Conservation (phyloP, 768 basidiomycete genomes). For the Termitomyces sp. region DNA sequence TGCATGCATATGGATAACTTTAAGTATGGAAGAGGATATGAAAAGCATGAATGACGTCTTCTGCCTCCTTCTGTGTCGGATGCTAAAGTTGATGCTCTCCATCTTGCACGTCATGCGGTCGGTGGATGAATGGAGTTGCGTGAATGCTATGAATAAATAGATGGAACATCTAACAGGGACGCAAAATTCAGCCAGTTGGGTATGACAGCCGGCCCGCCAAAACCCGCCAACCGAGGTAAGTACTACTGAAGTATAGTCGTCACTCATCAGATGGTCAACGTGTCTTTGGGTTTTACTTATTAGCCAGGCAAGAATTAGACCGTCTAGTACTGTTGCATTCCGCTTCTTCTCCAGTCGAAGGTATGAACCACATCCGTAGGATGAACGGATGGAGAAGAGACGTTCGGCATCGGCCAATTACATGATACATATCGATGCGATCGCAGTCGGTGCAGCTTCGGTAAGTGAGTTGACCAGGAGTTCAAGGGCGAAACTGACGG, state of each 20-base stretch:
- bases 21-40: neutral
- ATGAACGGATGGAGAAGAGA: constrained; percentile 7
- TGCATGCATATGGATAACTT: neutral
- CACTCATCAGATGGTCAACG: neutral
- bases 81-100: neutral
- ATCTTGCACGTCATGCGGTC: constrained; percentile 4
- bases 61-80: constrained; percentile 9
- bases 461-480: neutral
- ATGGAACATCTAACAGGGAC: neutral
- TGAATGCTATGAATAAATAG: neutral
- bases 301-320: neutral
- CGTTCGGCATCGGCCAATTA: neutral
- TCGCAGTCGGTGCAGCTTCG: neutral
- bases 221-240: neutral
- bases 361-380: neutral
- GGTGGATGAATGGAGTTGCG: neutral
- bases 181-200: neutral
- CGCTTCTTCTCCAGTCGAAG: no score
- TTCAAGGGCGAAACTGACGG: neutral
- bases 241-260: neutral
- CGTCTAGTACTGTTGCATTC: neutral
- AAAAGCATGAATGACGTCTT: constrained; percentile 8
- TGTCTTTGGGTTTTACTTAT: neutral
- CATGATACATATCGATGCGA: neutral
- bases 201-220: neutral